Percentiles rank a stretch among this genome's conserved stretches.
Evolutionary conservation across 2,329 filamentous ascomycete species (phyloP).

Genomic region (Penicillium sp.): DNA sequence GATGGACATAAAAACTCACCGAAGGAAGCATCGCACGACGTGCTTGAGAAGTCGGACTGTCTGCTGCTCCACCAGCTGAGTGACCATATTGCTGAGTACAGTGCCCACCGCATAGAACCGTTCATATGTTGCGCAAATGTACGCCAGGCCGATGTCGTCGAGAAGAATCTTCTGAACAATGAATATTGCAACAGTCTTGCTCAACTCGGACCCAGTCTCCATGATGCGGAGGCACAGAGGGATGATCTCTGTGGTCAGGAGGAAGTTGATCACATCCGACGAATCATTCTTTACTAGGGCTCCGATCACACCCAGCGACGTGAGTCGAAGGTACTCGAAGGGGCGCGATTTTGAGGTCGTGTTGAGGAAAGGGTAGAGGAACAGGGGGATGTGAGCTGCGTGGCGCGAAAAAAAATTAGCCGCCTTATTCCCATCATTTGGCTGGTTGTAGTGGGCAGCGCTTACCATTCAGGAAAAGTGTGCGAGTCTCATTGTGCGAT

Average conservation of each 20-base stretch:
- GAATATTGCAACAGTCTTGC: slow-evolving; percentile 98
- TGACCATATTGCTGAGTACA: slow-evolving; percentile 97
- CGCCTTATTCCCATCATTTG: background rate
- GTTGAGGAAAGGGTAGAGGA: slow-evolving; percentile 96
- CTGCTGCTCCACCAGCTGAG: slow-evolving; percentile 93
- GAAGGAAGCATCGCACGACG: slow-evolving; percentile 91
- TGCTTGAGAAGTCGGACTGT: slow-evolving; percentile 94
- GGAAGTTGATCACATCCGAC: slow-evolving; percentile 97
- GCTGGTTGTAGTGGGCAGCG: background rate
- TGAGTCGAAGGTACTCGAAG: slow-evolving; percentile 94
- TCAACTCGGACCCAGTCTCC: slow-evolving; percentile 97
- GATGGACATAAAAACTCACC: slow-evolving; percentile 53
- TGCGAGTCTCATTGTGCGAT: slow-evolving; percentile 92
- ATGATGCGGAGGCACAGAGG: slow-evolving; percentile 96
- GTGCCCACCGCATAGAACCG: slow-evolving; percentile 97
- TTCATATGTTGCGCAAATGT: slow-evolving; percentile 98
- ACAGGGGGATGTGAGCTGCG: slow-evolving; percentile 90
- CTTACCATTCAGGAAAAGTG: slow-evolving; percentile 84
- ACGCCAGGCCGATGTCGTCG: slow-evolving; percentile 92
- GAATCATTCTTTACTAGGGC: slow-evolving; percentile 98
- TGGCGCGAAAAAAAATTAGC: slow-evolving; percentile 8
- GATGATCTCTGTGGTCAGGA: slow-evolving; percentile 97
- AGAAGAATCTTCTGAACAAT: slow-evolving; percentile 98
- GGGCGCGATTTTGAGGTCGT: slow-evolving; percentile 97
- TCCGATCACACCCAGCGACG: slow-evolving; percentile 92